Evolutionary conservation across 495 filamentous ascomycete genomes (phyloP).

Genomic region (Usnea hakonensis): DNA sequence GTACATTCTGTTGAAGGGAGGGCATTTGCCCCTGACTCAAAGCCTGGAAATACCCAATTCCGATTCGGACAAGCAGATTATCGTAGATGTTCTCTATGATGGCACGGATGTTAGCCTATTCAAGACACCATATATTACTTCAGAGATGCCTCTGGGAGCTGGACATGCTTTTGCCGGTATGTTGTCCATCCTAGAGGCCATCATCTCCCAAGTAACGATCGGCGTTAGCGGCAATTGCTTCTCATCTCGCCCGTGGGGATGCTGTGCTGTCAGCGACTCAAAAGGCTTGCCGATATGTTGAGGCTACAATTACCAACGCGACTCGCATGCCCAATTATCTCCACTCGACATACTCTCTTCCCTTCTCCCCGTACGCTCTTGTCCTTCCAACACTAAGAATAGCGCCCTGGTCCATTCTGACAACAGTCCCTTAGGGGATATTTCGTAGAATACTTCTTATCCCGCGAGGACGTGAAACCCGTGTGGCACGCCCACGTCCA

Average conservation of each 20-base stretch:
- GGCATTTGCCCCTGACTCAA: constrained; percentile 68
- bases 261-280: constrained; percentile 56
- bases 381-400: not conserved
- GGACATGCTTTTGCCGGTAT: constrained; percentile 85
- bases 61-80: constrained; percentile 50
- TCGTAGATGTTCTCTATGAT: constrained; percentile 67
- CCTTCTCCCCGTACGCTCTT: not conserved
- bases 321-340: constrained; percentile 91
- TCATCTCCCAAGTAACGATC: not conserved
- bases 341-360: constrained; percentile 47
- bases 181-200: constrained; percentile 19
- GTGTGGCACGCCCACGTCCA: constrained; percentile 68
- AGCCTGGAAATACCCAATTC: constrained; percentile 46
- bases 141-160: constrained; percentile 84
- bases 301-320: constrained; percentile 78
- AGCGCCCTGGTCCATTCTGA: not conserved
- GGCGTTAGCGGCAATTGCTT: constrained; percentile 69
- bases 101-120: constrained; percentile 48
- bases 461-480: constrained; percentile 59
- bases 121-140: constrained; percentile 58
- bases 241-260: constrained; percentile 67
- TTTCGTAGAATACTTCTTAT: constrained; percentile 80
- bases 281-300: constrained; percentile 68
- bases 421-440: constrained; percentile 45
- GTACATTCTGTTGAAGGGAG: constrained; percentile 83